Base-by-base conservation (phyloP, 495 filamentous ascomycete genomes). In the Lophiotrema nucula region DNA sequence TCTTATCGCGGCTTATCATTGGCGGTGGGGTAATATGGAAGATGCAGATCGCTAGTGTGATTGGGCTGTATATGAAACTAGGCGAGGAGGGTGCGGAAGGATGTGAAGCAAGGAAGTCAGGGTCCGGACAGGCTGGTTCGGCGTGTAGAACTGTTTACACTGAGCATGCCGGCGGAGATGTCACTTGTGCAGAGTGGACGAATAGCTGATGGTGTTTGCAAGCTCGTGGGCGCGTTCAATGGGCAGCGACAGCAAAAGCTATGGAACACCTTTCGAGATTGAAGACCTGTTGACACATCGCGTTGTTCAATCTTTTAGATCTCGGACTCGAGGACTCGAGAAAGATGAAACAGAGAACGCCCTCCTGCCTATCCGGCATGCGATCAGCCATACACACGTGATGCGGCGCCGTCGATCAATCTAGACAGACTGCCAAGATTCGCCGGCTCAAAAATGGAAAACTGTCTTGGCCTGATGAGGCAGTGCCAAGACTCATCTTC, bases 21-120 rank as follows among this genome's bases (percentile, higher is more conserved):
- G 57, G 57, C 31, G 23, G 46, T 39, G 49, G 47, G 56, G 47
- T 47, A 59, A 52, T 51, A 19, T 41, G 42, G 42, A 10, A 3
- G 45, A 13, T 44, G 47, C 16, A 26, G 26, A 52, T 51, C 56
- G 16, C 22, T 19, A 22, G 24, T 31, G 28, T 49, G 50, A 54
- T 60, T 60, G 57, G 56, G 53, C 31, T 57, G 11, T 56, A 56
- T 37, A 38, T 47, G 53, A 47, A 56, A 47, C 41, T 47, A 11
- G 13, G 3, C 13, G 4, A 35, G 3, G 42, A 25, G 3, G n/a
- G n/a, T n/a, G n/a, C n/a, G 53, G 1, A 35, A 56, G 28, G 15
- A 22, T 16, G 27, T 8, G 11, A 47, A 47, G 18, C 39, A 43
- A 13, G 39, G 39, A 43, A 19, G 18, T 15, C 49, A 25, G n/a